A percentile compares a stretch with the other conserved stretches of the same genome.
phyloP scores from a whole-genome alignment of 495 filamentous ascomycete genomes.

The Aspergillus saccharolyticus region DNA sequence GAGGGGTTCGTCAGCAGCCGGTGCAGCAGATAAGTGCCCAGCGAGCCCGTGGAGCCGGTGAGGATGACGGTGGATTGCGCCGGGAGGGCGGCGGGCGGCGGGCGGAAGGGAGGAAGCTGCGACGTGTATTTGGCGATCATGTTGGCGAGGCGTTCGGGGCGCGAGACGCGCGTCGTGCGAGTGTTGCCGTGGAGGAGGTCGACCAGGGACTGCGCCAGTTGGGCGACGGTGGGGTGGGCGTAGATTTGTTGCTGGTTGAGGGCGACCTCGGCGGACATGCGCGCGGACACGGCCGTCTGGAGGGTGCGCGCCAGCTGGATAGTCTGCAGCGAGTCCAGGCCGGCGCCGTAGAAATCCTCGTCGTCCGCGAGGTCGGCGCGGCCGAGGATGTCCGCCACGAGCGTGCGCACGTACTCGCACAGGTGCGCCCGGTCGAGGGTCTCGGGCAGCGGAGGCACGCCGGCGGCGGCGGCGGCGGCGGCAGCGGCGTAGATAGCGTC shows the following conservation, averaged over 20 bases:
- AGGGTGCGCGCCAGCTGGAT: constrained; percentile 25
- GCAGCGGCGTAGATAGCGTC: constrained; percentile 38
- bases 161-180: constrained; percentile 7
- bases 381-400: constrained; percentile 6
- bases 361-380: constrained; percentile 10
- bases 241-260: constrained; percentile 28
- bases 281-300: constrained; percentile 14
- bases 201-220: constrained; percentile 17
- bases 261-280: not conserved
- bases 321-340: constrained; percentile 33
- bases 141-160: constrained; percentile 17
- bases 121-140: constrained; percentile 18
- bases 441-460: not conserved
- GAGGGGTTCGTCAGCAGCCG: constrained; percentile 25
- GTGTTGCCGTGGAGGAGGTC: constrained; percentile 17
- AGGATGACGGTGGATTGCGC: constrained; percentile 32
- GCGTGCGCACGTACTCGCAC: not conserved
- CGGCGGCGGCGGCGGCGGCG: not conserved
- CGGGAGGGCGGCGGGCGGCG: not conserved
- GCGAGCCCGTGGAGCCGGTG: constrained; percentile 55
- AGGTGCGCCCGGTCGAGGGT: not conserved
- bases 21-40: constrained; percentile 55
- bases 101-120: constrained; percentile 17
- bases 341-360: constrained; percentile 24
- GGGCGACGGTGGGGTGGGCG: constrained; percentile 25